A percentile compares a stretch with the other conserved stretches of the same genome.
Evolutionary conservation across 1,284 basidiomycete species (phyloP).

Genomic region (Austroboletus niveus): DNA sequence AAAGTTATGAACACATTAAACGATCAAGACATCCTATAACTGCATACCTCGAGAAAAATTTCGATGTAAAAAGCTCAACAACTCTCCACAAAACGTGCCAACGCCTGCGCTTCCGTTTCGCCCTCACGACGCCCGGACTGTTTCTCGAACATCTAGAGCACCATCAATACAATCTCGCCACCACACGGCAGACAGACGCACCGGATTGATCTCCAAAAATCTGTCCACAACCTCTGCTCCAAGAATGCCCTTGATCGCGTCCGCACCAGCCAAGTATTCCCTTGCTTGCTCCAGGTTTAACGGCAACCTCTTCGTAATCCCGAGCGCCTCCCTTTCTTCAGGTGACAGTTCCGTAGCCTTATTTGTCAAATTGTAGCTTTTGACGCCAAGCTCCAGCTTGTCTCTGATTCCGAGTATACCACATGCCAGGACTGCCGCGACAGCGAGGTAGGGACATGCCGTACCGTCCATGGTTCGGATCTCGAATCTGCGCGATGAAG

Average conservation of each 20-base stretch:
- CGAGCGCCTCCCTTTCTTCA: conserved; percentile 15
- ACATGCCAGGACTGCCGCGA: conserved; percentile 38
- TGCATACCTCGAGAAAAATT: too few relatives aligned
- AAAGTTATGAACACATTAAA: too few relatives aligned
- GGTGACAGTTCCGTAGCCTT: conserved; percentile 15
- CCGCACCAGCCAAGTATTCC: conserved; percentile 13
- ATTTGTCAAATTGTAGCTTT: conserved; percentile 2
- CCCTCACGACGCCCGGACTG: conserved; percentile 9
- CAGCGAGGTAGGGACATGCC: conserved; percentile 40
- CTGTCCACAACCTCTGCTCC: conserved; percentile 18
- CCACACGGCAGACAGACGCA: not conserved
- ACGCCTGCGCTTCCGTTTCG: not conserved
- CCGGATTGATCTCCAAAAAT: conserved; percentile 26
- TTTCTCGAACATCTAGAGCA: conserved; percentile 15
- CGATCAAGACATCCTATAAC: too few relatives aligned
- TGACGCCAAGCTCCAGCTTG: conserved; percentile 16
- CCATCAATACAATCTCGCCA: not conserved
- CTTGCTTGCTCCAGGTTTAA: conserved; percentile 23
- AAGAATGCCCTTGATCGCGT: conserved; percentile 18
- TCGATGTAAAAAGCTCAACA: conserved; percentile 7
- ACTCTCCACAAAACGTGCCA: conserved; percentile 16
- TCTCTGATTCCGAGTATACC: conserved; percentile 34
- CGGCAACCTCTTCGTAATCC: conserved; percentile 25
- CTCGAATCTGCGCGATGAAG: conserved; percentile 50
- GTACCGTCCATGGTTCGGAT: conserved; percentile 62